Evolutionary conservation across 2,329 filamentous ascomycete species (phyloP), one percentile per base, ranked within the genome.

Genomic region (Penicillium concentricum): DNA sequence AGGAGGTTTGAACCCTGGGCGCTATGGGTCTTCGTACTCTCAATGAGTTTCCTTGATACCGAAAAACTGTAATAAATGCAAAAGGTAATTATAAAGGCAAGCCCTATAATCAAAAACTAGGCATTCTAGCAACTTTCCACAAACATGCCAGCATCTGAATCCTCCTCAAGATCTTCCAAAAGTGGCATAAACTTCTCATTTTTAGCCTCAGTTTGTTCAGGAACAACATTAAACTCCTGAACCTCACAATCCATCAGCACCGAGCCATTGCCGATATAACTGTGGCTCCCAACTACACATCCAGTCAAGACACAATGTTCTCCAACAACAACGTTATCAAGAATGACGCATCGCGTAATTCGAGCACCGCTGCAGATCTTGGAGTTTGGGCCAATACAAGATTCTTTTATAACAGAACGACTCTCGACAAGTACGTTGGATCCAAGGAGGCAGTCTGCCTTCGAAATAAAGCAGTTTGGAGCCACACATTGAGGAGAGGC

Each of bases 111-210:
- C 9, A 26, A 8, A 41, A 12, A 18, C 5, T 18, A 43, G 28
- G 20, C 16, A 24, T 22, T 35, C 28, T 45, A 45, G 28, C 7
- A 20, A 44, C 13, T 32, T 10, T 20, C 20, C n/a, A 18, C 43
- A 45, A 32, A 22, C 3, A 20, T 10, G 2, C 6, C n/a, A 20
- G 12, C 13, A n/a, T 43, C 41, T 2, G 15, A 18, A 28, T 30
- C n/a, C 15, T 26, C 32, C 13, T 32, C 18, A 3, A 53, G 41
- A 24, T 53, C 50, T 28, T 38, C 32, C n/a, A 46, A 38, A 16
- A 53, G 20, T 22, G 50, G 50, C 41, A 30, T 53, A 16, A 53
- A 38, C 32, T 38, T 53, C 24, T 53, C 42, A 2, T 46, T 32
- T 32, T 39, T 46, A n/a, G 41, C 50, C 22, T 53, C 42, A 3